Base-by-base conservation (phyloP, 2,329 filamentous ascomycete species). In the Fusarium sp. region DNA sequence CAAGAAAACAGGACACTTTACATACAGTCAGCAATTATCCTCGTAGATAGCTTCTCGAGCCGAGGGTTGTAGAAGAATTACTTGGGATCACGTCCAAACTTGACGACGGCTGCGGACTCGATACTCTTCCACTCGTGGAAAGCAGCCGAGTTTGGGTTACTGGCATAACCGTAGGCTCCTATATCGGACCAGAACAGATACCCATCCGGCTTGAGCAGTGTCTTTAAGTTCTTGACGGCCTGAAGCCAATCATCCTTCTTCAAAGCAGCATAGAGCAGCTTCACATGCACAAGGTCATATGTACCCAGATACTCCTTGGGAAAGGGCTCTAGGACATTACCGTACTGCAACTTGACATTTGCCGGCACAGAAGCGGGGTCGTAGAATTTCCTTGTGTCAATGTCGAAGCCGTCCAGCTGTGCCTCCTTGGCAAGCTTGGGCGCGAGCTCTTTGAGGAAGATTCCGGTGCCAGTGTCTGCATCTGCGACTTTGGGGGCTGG, bases 231-330 rank as follows among this genome's bases (percentile, higher is more conserved):
- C 18, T 27, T 52, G 1, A 52, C 9, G 9, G 49, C 49, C 11
- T 12, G 3, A 0, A 52, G 33, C 33, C 18, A 52, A 0, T 52
- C 49, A 0, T 52, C 9, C 4, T 52, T 52, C 49, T n/a, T 52
- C 33, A 52, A 6, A 0, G 22, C 33, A 6, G 18, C 33, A 38
- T 27, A 52, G 2, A 38, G 33, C 2, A 38, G 15, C 49, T 38
- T 52, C 0, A n/a, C 49, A 27, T 52, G 18, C 6, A 38, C 33
- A 5, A 38, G 11, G 2, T 52, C 49, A 12, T 52, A 52, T 0
- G 1, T 38, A 1, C 49, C 33, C 0, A 52, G 3, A 1, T 3
- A 27, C 4, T 52, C 4, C 15, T 27, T 12, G 17, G 49, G 9
- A n/a, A 38, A 52, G 0, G 22, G 49, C 22, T 38, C 22, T 1